Evolutionary conservation across 2,329 filamentous ascomycete species (phyloP), one percentile per base, ranked within the genome.

Genomic region (Penicillium nordicum): DNA sequence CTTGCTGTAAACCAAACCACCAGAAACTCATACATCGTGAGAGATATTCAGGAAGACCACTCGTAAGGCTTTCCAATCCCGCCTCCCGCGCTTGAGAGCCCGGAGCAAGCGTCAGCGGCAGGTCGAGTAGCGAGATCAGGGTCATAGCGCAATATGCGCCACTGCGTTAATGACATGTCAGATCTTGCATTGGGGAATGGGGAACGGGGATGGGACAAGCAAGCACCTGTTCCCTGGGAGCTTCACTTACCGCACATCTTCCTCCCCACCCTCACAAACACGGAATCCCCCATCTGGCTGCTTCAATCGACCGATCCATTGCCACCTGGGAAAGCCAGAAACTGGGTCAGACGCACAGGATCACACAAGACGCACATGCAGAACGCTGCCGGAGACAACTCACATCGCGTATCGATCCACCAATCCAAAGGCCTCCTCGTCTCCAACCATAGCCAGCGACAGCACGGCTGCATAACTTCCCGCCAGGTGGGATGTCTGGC

Each of bases 91-190:
- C 89, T 62, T 88, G 86, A 36, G 89, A 87, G 66, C 90, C 86
- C 41, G 80, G 79, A 36, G 91, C 87, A 53, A 97, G 80, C 53
- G 90, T 84, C 48, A 95, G 81, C 16, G 94, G 94, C 46, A 99
- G 78, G 69, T 91, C 86, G 53, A 97, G 83, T 44, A 97, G 79
- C 9, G 89, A 89, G 65, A 97, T 85, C 53, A 96, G 82, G 55
- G 93, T 88, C 69, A 93, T 83, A 47, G 92, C 90, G 76, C 92
- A 97, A 77, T 96, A 99, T 51, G 92, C 92, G 60, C 93, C 94
- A 70, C 91, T 90, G 65, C 46, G 62, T 27, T 36, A 51, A 57
- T 59, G 63, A 45, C 42, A 55, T 50, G 49, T 54, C 50, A 60
- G 53, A 62, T 55, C 53, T 42, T 53, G 59, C 55, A 65, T 59